Percentiles rank a stretch among this genome's conserved stretches.
These are phyloP conservation scores for Mallotus nudiflorus DNA, from an alignment of 345 rosid species.

Conservation along the genomic window DNA sequence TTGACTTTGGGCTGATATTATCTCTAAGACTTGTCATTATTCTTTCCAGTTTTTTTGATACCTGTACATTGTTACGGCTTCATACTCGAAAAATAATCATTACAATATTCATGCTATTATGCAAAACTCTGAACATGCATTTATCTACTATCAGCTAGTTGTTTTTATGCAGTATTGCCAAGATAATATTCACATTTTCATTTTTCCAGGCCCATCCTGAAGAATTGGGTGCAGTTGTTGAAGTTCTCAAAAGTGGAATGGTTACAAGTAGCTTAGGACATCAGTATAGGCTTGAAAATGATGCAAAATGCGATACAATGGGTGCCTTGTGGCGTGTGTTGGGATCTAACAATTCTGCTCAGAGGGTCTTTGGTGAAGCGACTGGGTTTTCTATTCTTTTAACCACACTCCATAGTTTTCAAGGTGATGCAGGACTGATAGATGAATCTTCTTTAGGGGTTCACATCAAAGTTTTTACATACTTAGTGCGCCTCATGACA, in stretches of 20 bases:
- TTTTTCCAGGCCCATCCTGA: slow-evolving; percentile 79
- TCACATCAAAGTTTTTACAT: slow-evolving; percentile 72
- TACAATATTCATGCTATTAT: slow-evolving; percentile 6
- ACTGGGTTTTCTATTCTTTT: slow-evolving; percentile 96
- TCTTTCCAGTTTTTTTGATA: not conserved
- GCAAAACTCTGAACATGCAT: not conserved
- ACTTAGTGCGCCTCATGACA: slow-evolving; percentile 84
- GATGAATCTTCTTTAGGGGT: slow-evolving; percentile 55
- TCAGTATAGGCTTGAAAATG: slow-evolving; percentile 85
- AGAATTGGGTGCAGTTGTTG: slow-evolving; percentile 85
- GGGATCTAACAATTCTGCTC: slow-evolving; percentile 80
- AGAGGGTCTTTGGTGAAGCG: slow-evolving; percentile 92
- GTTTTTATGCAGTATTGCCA: slow-evolving; percentile 1
- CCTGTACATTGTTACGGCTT: too few relatives aligned
- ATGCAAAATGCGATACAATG: slow-evolving; percentile 97
- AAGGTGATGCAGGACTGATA: slow-evolving; percentile 57
- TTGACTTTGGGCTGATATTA: slow-evolving; percentile 8
- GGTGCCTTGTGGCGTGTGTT: slow-evolving; percentile 95
- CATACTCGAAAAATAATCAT: slow-evolving; percentile 2
- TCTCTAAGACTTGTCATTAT: not conserved
- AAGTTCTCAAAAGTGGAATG: slow-evolving; percentile 97
- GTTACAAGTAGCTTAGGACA: slow-evolving; percentile 82
- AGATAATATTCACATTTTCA: slow-evolving; percentile 7
- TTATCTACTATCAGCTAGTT: not conserved
- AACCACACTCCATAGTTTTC: slow-evolving; percentile 89